Percentiles rank a stretch among this genome's conserved stretches.
Evolutionary conservation across 805 yeast species (phyloP).

Genomic region (Suhomyces vadensis): DNA sequence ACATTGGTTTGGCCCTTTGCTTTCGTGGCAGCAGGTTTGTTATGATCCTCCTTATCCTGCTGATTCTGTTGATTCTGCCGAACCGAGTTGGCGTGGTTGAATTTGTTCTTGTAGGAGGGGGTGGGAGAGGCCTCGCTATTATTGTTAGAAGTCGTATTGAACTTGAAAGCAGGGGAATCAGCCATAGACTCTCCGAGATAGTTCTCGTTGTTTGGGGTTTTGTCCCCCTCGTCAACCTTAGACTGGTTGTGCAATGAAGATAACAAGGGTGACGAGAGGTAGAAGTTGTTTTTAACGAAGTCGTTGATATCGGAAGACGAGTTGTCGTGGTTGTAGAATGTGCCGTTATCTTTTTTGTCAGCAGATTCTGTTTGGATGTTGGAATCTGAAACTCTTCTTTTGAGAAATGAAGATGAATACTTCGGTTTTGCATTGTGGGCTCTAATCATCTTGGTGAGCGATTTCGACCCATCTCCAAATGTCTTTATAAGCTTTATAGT

Average conservation of each 20-base stretch:
- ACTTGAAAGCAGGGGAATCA: background rate
- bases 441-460: slow-evolving; percentile 11
- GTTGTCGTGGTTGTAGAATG: slow-evolving; percentile 10
- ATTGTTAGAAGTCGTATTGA: background rate
- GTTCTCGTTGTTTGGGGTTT: background rate
- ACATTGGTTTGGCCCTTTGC: background rate
- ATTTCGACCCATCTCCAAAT: slow-evolving; percentile 4
- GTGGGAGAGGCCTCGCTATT: background rate
- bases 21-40: background rate
- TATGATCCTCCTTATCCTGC: background rate
- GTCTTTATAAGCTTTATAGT: slow-evolving; percentile 44
- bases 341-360: slow-evolving; percentile 7
- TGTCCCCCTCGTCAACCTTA: background rate
- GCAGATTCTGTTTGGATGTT: background rate
- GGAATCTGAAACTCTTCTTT: slow-evolving; percentile 33
- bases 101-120: slow-evolving; percentile 4
- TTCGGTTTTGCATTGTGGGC: slow-evolving; percentile 32
- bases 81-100: slow-evolving; percentile 2
- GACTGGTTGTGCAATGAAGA: slow-evolving; percentile 18
- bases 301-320: slow-evolving; percentile 23
- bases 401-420: slow-evolving; percentile 40
- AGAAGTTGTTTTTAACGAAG: slow-evolving; percentile 36
- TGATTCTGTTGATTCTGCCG: background rate
- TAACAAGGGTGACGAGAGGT: slow-evolving; percentile 38
- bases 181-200: background rate